Conservation (phyloP, 2,329 filamentous ascomycete genomes). For the Aspergillus nomiae region DNA sequence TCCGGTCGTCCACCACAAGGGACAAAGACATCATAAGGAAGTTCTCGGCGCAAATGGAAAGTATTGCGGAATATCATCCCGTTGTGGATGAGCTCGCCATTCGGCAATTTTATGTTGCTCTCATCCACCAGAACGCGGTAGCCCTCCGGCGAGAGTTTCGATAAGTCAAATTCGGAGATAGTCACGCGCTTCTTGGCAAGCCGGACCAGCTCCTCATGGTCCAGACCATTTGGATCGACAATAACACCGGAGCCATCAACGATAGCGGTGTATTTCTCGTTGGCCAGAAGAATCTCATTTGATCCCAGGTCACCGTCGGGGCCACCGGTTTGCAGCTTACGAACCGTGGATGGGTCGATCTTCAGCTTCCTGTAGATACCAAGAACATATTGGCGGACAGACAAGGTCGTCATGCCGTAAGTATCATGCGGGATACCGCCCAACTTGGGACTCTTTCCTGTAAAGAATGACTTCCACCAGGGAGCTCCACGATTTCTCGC, state of each 20-base stretch:
- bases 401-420: constrained; percentile 98
- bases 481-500: constrained; percentile 82
- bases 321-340: constrained; percentile 96
- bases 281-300: constrained; percentile 94
- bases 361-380: constrained; percentile 97
- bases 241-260: constrained; percentile 97
- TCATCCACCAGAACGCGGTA: constrained; percentile 94
- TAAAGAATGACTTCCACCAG: constrained; percentile 99
- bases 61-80: constrained; percentile 97
- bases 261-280: constrained; percentile 92
- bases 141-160: constrained; percentile 82
- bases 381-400: constrained; percentile 91
- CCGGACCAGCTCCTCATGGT: constrained; percentile 79
- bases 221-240: constrained; percentile 85
- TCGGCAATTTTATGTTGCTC: constrained; percentile 81
- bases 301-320: constrained; percentile 96
- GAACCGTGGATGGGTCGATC: constrained; percentile 79
- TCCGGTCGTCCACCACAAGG: constrained; percentile 95
- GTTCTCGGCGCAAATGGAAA: constrained; percentile 81
- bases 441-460: constrained; percentile 92
- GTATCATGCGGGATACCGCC: constrained; percentile 94
- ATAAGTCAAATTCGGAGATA: constrained; percentile 82
- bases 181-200: constrained; percentile 85
- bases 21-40: constrained; percentile 84
- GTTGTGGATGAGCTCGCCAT: constrained; percentile 82